Evolutionary conservation across 2,329 filamentous ascomycete species (phyloP).

Genomic region (Boeremia exigua): DNA sequence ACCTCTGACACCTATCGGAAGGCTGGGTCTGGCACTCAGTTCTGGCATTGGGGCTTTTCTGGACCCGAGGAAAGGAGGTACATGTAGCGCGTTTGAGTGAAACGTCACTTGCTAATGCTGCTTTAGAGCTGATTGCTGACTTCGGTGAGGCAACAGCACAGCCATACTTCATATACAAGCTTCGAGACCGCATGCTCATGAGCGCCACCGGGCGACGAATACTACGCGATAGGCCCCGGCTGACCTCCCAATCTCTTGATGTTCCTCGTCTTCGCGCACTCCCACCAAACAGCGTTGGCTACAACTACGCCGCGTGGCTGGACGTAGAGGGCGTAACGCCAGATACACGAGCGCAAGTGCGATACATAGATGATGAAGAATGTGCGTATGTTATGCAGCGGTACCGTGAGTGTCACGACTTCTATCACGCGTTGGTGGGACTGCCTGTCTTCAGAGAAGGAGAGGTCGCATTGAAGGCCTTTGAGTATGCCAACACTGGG

Average conservation of each 20-base stretch:
- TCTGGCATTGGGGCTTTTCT: slow-evolving; percentile 67
- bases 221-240: slow-evolving; percentile 85
- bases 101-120: not conserved
- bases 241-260: slow-evolving; percentile 75
- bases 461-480: slow-evolving; percentile 95
- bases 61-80: slow-evolving; percentile 81
- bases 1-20: slow-evolving; percentile 80
- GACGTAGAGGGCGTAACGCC: slow-evolving; percentile 92
- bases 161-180: slow-evolving; percentile 91
- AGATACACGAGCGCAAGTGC: slow-evolving; percentile 81
- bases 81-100: not conserved
- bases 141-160: slow-evolving; percentile 94
- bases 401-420: slow-evolving; percentile 96
- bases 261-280: slow-evolving; percentile 74
- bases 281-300: slow-evolving; percentile 76
- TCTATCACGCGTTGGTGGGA: slow-evolving; percentile 94
- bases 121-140: slow-evolving; percentile 84
- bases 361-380: slow-evolving; percentile 93
- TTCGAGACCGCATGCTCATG: slow-evolving; percentile 89
- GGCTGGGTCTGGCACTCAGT: slow-evolving; percentile 70
- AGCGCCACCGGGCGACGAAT: slow-evolving; percentile 86
- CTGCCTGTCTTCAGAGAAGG: slow-evolving; percentile 92
- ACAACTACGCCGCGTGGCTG: slow-evolving; percentile 87
- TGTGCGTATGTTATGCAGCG: slow-evolving; percentile 99
- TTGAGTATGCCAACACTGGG: slow-evolving; percentile 94